Conservation (phyloP, 129 eudicot genomes). For the Pseudognaphalium luteoalbum region DNA sequence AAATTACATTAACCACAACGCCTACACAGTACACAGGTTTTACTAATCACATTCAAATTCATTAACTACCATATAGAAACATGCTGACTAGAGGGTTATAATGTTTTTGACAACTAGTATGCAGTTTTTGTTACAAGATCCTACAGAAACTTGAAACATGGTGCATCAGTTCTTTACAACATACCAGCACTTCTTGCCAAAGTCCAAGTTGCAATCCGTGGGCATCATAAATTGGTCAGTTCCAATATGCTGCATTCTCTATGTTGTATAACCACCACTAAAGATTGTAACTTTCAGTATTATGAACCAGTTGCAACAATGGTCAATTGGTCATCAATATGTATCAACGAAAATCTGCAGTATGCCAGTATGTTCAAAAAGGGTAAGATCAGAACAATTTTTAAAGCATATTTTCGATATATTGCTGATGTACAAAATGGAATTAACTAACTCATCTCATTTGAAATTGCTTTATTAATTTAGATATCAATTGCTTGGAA, state of each 20-base stretch:
- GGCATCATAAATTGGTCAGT: background rate
- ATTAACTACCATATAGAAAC: background rate
- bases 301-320: background rate
- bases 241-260: background rate
- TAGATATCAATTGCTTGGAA: background rate
- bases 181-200: background rate
- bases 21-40: background rate
- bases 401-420: background rate
- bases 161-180: background rate
- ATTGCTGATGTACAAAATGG: background rate
- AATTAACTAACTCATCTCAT: background rate
- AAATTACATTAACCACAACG: background rate
- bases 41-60: background rate
- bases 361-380: slow-evolving; percentile 21
- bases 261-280: background rate
- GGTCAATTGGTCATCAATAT: background rate
- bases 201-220: background rate
- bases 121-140: background rate
- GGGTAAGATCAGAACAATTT: background rate
- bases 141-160: background rate
- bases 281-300: background rate
- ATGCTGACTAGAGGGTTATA: background rate
- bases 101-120: background rate
- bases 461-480: background rate
- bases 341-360: slow-evolving; percentile 39